Percentiles rank a stretch among this genome's conserved stretches.
These are phyloP conservation scores for Fusarium nanum DNA, from an alignment of 2,329 filamentous ascomycete genomes.

Conservation along the genomic window DNA sequence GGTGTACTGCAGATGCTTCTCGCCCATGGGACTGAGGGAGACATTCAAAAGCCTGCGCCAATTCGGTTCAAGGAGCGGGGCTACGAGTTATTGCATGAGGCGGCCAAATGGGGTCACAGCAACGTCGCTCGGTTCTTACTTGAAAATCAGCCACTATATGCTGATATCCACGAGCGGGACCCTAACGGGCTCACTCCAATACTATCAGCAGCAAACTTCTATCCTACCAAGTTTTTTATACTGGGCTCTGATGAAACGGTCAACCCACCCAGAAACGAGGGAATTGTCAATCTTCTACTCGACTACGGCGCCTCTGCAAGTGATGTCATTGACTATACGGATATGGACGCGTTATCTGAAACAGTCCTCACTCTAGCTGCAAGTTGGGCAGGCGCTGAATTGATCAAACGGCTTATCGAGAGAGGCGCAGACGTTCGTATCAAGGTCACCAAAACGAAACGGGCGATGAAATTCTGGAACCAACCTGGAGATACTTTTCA, in stretches of 20 bases:
- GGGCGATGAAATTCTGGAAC: accelerated
- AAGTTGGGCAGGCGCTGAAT: neutral
- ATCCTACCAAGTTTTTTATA: accelerated
- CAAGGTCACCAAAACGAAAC: accelerated
- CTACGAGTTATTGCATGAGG: neutral
- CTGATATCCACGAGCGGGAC: neutral
- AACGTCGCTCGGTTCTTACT: neutral
- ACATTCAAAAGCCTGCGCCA: accelerated
- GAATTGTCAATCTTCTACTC: neutral
- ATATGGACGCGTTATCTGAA: accelerated
- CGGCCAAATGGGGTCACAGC: neutral
- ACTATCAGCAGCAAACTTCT: neutral
- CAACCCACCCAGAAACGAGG: neutral
- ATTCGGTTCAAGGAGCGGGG: accelerated
- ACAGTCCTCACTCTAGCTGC: neutral
- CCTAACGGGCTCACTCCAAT: accelerated
- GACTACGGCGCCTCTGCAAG: neutral
- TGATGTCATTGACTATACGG: accelerated
- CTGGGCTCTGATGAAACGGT: accelerated
- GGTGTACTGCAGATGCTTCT: neutral
- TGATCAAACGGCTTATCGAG: neutral
- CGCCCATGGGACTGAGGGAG: accelerated
- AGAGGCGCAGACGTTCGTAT: neutral
- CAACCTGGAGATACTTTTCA: accelerated
- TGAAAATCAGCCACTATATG: neutral